Evolutionary conservation across 2,329 filamentous ascomycete genomes (phyloP).

Genomic region (Phialemonium atrogriseum): DNA sequence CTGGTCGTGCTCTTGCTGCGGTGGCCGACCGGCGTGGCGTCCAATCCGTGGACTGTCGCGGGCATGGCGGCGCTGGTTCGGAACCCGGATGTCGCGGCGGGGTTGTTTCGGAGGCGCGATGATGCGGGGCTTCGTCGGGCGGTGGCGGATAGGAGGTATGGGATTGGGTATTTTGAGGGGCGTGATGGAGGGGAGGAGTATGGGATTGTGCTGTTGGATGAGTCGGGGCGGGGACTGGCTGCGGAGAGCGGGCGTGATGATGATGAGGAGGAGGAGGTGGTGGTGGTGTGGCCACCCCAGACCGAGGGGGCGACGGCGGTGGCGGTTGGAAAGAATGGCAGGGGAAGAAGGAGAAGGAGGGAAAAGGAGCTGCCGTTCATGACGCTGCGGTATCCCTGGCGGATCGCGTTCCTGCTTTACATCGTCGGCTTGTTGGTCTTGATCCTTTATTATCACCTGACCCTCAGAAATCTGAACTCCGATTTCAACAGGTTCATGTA

Average conservation of each 20-base stretch:
- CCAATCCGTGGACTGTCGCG: conserved; percentile 31
- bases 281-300: neutral
- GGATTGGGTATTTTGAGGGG: conserved; percentile 20
- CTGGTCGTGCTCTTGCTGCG: conserved; percentile 19
- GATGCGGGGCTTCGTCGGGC: conserved; percentile 13
- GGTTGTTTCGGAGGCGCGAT: conserved; percentile 11
- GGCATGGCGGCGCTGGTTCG: conserved; percentile 25
- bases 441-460: conserved; percentile 29
- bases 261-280: too few species aligned
- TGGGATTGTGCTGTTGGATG: conserved; percentile 21
- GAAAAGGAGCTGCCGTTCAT: conserved; percentile 21
- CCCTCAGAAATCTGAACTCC: conserved; percentile 8
- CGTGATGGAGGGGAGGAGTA: conserved; percentile 18
- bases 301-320: conserved; percentile 6
- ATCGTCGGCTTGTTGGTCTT: conserved; percentile 24
- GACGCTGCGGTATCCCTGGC: conserved; percentile 24
- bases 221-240: conserved; percentile 12
- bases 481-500: conserved; percentile 26
- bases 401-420: conserved; percentile 22
- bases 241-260: too few species aligned
- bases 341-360: neutral
- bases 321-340: conserved; percentile 6
- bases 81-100: conserved; percentile 18
- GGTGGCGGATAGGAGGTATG: conserved; percentile 17
- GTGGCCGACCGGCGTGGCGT: conserved; percentile 28